Evolutionary conservation across 2,329 filamentous ascomycete genomes (phyloP).

Genomic region (Scopulariopsis brevicaulis): DNA sequence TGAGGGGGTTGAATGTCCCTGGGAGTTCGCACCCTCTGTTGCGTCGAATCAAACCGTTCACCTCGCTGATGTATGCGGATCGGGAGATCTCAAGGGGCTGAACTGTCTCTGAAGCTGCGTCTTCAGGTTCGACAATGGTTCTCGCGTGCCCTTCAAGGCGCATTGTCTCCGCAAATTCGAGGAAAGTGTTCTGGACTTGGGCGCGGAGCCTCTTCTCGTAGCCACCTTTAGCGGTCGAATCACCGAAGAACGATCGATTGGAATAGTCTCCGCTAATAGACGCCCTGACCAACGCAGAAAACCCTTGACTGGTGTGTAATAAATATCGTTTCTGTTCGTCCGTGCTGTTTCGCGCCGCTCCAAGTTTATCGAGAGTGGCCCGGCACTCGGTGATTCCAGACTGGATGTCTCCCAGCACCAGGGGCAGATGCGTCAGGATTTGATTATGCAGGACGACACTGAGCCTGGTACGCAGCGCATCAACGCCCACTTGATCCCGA

Average conservation of each 20-base stretch:
- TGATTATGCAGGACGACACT: conserved; percentile 14
- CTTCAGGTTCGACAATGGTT: background rate
- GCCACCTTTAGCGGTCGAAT: conserved; percentile 15
- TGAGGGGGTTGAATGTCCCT: conserved; percentile 8
- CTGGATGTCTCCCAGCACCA: conserved; percentile 13
- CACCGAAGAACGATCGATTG: conserved; percentile 37
- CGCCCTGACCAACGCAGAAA: conserved; percentile 29
- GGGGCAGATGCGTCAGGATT: conserved; percentile 16
- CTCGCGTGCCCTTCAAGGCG: background rate
- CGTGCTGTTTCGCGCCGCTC: conserved; percentile 8
- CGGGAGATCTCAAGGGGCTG: background rate
- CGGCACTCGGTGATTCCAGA: conserved; percentile 5
- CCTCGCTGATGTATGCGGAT: background rate
- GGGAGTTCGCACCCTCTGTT: conserved; percentile 10
- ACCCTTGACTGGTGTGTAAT: conserved; percentile 28
- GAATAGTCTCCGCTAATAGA: conserved; percentile 40
- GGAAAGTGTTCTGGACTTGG: conserved; percentile 13
- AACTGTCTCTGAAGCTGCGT: conserved; percentile 10
- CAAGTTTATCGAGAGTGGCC: conserved; percentile 7
- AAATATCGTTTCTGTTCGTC: conserved; percentile 32
- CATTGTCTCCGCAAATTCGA: conserved; percentile 10
- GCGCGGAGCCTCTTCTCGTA: conserved; percentile 18
- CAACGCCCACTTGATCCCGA: conserved; percentile 10
- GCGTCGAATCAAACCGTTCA: conserved; percentile 2
- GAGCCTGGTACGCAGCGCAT: conserved; percentile 8